These are phyloP conservation scores for Cladorrhinum sp. DNA, from an alignment of 2,329 filamentous ascomycete genomes.

Conservation along the genomic window DNA sequence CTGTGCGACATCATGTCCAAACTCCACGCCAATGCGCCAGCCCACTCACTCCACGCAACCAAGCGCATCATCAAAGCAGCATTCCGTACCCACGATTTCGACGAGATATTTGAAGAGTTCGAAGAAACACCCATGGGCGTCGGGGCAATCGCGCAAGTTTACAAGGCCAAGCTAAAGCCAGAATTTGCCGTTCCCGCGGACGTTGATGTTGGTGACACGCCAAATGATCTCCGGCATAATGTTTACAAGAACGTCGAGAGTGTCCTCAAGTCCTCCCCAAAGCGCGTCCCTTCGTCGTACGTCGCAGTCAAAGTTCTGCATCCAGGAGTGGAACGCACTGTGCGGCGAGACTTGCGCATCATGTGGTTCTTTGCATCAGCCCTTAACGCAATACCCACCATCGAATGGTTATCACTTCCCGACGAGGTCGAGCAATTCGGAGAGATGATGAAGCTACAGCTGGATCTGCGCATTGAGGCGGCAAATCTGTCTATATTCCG, in stretches of 20 bases:
- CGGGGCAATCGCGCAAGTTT: conserved; percentile 95
- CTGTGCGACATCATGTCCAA: conserved; percentile 93
- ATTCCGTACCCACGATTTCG: conserved; percentile 75
- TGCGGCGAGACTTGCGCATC: conserved; percentile 86
- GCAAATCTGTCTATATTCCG: conserved; percentile 87
- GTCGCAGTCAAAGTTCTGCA: conserved; percentile 96
- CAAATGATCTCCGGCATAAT: conserved; percentile 55
- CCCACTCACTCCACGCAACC: conserved; percentile 79
- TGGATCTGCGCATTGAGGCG: conserved; percentile 91
- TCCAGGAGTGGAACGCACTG: conserved; percentile 82
- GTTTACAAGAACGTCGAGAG: conserved; percentile 80
- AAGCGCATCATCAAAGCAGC: conserved; percentile 76
- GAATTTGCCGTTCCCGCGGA: conserved; percentile 65
- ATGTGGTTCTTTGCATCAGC: conserved; percentile 87
- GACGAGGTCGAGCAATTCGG: conserved; percentile 94
- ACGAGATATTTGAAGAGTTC: conserved; percentile 96
- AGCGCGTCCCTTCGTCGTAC: conserved; percentile 82
- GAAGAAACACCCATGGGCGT: conserved; percentile 85
- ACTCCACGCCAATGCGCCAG: conserved; percentile 89
- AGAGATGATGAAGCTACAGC: conserved; percentile 97
- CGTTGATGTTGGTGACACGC: conserved; percentile 48
- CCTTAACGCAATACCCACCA: conserved; percentile 85
- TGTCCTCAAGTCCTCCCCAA: conserved; percentile 80
- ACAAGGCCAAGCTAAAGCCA: conserved; percentile 87
- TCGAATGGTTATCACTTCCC: conserved; percentile 94